Conservation (phyloP, 805 yeast species). For the Priceomyces fermenticarens region DNA sequence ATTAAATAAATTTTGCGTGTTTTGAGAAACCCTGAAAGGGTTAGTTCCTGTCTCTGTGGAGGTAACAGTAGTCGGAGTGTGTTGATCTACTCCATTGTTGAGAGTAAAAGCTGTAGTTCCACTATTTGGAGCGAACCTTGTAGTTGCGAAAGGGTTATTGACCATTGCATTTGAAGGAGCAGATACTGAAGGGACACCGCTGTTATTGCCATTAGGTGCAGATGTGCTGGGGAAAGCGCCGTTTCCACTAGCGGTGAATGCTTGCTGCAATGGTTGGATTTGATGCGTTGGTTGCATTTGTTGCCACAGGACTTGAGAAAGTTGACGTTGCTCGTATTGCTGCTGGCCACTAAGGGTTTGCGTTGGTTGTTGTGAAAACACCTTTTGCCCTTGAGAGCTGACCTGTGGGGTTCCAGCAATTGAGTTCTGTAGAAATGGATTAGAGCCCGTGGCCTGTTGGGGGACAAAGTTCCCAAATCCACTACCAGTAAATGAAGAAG, state of each 20-base stretch:
- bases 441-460: constrained; percentile 22
- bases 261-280: constrained; percentile 32
- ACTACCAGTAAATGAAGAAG: constrained; percentile 46
- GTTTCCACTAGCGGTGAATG: background rate
- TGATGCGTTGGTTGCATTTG: constrained; percentile 14
- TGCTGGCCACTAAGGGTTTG: constrained; percentile 20
- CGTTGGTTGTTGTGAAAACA: constrained; percentile 15
- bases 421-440: constrained; percentile 17
- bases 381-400: background rate
- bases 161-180: background rate
- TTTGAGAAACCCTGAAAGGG: constrained; percentile 52
- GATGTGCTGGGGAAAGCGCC: too few species aligned
- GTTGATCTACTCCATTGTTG: constrained; percentile 7
- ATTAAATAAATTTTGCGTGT: constrained; percentile 32
- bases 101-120: constrained; percentile 31
- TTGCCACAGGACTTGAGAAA: constrained; percentile 6
- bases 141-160: constrained; percentile 45
- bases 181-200: constrained; percentile 12
- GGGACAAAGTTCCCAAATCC: constrained; percentile 57
- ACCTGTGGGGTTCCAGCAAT: constrained; percentile 5
- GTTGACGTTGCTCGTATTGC: constrained; percentile 15
- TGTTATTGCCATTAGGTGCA: constrained; percentile 3
- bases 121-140: constrained; percentile 31
- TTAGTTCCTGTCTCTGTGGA: constrained; percentile 53
- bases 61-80: constrained; percentile 14